phyloP scores from a whole-genome alignment of 2,329 filamentous ascomycete genomes.

The Corinectria fuckeliana region DNA sequence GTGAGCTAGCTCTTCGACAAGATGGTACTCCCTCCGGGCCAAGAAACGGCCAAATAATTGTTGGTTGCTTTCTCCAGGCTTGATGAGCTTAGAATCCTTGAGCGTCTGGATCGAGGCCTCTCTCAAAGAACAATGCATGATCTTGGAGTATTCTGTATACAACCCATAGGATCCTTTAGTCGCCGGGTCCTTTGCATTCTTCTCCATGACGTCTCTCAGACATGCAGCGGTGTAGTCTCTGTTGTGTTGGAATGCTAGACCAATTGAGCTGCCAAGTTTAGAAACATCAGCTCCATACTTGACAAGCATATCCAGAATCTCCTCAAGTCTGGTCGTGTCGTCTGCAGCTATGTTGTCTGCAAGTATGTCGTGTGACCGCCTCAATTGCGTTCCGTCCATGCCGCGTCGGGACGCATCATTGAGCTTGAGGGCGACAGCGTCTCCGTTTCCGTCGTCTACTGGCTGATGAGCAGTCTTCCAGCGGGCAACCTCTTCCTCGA shows the following conservation, averaged over 20 bases:
- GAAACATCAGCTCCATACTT: conserved; percentile 19
- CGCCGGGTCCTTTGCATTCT: not conserved
- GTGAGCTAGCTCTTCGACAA: conserved; percentile 26
- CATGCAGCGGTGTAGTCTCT: conserved; percentile 19
- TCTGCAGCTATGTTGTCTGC: too few species aligned
- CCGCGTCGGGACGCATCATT: not conserved
- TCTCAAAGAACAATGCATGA: not conserved
- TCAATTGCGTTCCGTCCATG: too few species aligned
- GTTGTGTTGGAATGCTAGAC: not conserved
- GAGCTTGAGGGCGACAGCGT: not conserved
- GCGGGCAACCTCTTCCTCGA: conserved; percentile 22
- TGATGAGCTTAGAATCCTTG: not conserved
- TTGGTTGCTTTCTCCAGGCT: not conserved
- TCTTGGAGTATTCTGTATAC: not conserved
- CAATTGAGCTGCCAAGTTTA: not conserved
- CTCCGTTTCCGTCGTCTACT: conserved; percentile 9
- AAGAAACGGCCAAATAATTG: conserved; percentile 9
- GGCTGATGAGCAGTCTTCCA: not conserved
- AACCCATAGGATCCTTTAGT: not conserved
- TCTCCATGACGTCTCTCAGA: not conserved
- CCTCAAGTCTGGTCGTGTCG: conserved; percentile 24
- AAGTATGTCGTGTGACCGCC: too few species aligned
- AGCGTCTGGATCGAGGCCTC: not conserved
- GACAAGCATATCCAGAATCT: conserved; percentile 34
- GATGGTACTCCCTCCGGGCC: conserved; percentile 27